Conservation (phyloP, 768 basidiomycete genomes). For the Auricularia cornea region DNA sequence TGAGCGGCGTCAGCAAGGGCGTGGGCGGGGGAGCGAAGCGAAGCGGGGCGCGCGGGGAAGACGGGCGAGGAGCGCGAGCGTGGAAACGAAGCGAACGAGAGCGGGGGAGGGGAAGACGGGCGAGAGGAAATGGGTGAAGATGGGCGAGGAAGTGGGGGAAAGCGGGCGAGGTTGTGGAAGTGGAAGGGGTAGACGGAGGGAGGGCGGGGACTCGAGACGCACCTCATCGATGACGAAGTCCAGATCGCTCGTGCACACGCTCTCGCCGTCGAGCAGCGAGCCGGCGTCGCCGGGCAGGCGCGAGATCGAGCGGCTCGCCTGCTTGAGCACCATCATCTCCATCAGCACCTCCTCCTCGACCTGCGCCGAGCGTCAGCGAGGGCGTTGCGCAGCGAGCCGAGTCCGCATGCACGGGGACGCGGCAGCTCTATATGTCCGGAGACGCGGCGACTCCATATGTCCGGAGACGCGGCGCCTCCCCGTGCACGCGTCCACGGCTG, state of each 20-base stretch:
- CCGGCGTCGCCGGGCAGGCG: conserved; percentile 31
- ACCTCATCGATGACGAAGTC: conserved; percentile 95
- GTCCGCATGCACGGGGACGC: too few relatives aligned
- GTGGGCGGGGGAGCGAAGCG: not conserved
- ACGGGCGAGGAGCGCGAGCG: too few relatives aligned
- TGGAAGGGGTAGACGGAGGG: not conserved
- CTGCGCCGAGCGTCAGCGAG: conserved; percentile 12
- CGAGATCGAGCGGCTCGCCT: conserved; percentile 70
- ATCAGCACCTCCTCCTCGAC: conserved; percentile 93
- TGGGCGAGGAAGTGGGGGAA: too few relatives aligned
- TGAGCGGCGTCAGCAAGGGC: not conserved
- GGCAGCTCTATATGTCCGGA: too few relatives aligned
- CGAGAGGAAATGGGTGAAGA: too few relatives aligned
- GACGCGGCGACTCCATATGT: too few relatives aligned
- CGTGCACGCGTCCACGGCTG: too few relatives aligned
- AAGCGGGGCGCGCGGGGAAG: not conserved
- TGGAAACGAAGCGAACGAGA: too few relatives aligned
- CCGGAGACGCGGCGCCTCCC: too few relatives aligned
- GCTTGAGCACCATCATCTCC: conserved; percentile 96
- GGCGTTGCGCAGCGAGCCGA: not conserved
- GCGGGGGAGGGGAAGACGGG: too few relatives aligned
- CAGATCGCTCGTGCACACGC: conserved; percentile 83
- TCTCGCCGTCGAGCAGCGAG: conserved; percentile 70
- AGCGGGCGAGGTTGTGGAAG: too few relatives aligned
- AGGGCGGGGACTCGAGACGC: conserved; percentile 17